Conservation (phyloP, 352 stramenopile species). For the Globisporangium sylvaticum region DNA sequence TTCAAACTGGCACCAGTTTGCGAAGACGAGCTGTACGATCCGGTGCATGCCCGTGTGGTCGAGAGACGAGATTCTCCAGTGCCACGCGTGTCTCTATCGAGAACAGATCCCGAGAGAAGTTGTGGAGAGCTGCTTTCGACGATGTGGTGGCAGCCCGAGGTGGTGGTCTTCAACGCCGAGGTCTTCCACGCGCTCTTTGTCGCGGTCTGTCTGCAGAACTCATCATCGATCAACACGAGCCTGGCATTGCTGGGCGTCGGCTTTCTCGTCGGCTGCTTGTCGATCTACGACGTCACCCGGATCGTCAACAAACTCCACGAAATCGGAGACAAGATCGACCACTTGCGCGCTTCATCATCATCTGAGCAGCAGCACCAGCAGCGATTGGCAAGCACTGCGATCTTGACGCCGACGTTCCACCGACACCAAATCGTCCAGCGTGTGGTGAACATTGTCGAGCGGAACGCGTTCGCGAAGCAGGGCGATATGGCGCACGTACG, state of each 20-base stretch:
- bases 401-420: background rate
- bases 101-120: no score
- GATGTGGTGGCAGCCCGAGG: conserved; percentile 26
- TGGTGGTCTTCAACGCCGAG: conserved; percentile 49
- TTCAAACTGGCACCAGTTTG: no score
- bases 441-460: background rate
- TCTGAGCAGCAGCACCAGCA: background rate
- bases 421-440: background rate
- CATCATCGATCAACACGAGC: conserved; percentile 24
- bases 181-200: conserved; percentile 52
- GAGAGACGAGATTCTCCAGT: no score
- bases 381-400: background rate
- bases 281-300: background rate
- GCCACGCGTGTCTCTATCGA: no score
- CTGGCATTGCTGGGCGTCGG: conserved; percentile 20
- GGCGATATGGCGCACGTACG: background rate
- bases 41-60: no score
- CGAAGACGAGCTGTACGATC: no score
- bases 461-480: background rate
- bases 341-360: background rate
- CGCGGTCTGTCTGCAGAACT: conserved; percentile 30
- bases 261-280: background rate
- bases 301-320: background rate
- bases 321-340: background rate
- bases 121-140: no score